Evolutionary conservation across 1,284 basidiomycete genomes (phyloP).

Genomic region (Ganoderma meredithae): DNA sequence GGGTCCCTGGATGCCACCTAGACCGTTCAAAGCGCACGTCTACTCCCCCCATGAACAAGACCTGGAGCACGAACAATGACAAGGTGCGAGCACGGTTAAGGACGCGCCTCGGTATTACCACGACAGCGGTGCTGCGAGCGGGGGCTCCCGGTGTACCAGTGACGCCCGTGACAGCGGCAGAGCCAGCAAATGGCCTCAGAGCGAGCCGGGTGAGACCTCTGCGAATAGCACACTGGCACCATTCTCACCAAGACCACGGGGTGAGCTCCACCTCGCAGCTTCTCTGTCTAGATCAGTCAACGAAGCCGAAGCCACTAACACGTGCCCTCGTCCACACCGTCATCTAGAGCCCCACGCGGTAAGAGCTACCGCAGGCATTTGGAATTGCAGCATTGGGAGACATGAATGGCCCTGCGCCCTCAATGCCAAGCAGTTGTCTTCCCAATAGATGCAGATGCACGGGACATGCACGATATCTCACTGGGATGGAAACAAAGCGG

Average conservation of each 20-base stretch:
- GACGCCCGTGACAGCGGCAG: slow-evolving; percentile 1
- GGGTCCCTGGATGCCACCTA: slow-evolving; percentile 13
- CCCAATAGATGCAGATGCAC: background rate
- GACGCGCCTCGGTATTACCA: background rate
- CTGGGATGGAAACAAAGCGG: background rate
- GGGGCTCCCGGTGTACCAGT: background rate
- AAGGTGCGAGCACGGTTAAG: background rate
- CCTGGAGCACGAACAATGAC: background rate
- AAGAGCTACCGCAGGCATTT: background rate
- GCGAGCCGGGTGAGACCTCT: background rate
- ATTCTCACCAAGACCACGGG: slow-evolving; percentile 14
- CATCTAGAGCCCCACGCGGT: background rate
- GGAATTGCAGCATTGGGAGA: background rate
- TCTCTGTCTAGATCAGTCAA: slow-evolving; percentile 15
- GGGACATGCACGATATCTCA: background rate
- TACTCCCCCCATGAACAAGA: background rate
- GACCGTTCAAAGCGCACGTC: background rate
- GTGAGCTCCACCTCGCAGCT: slow-evolving; percentile 14
- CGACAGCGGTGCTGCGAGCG: background rate
- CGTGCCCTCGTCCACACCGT: background rate
- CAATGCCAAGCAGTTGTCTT: background rate
- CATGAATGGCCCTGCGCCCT: background rate
- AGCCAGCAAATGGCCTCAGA: slow-evolving; percentile 2
- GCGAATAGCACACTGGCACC: slow-evolving; percentile 13
- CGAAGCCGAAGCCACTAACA: background rate